These are phyloP conservation scores for Puccinia hordei DNA, from an alignment of 1,284 basidiomycete species.

Conservation along the genomic window DNA sequence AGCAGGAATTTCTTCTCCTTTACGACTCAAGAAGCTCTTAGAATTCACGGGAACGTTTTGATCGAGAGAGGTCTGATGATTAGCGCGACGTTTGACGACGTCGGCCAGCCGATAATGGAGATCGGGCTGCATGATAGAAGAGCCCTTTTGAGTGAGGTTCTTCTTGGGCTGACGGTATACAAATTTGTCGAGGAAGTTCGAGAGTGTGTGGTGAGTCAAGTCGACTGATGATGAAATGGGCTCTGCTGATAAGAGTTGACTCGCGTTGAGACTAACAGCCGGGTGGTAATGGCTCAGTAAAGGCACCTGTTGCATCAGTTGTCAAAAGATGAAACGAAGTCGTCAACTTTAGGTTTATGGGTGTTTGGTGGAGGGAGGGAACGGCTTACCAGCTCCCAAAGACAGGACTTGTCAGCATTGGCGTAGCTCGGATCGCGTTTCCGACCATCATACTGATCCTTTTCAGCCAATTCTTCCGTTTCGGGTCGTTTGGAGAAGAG, in stretches of 20 bases:
- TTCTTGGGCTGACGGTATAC: conserved; percentile 98
- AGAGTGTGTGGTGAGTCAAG: conserved; percentile 82
- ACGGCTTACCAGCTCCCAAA: conserved; percentile 80
- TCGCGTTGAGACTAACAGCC: conserved; percentile 80
- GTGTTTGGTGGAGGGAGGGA: not conserved
- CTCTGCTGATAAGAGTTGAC: conserved; percentile 71
- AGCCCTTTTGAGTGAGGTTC: conserved; percentile 68
- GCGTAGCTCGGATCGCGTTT: conserved; percentile 92
- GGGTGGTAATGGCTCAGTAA: conserved; percentile 88
- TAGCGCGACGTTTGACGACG: conserved; percentile 61
- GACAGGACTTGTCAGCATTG: conserved; percentile 74
- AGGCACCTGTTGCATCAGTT: conserved; percentile 65
- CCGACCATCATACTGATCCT: conserved; percentile 70
- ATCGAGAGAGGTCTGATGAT: conserved; percentile 68
- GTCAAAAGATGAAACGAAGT: not conserved
- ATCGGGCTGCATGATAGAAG: conserved; percentile 93
- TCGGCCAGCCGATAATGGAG: conserved; percentile 62
- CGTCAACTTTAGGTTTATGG: not conserved
- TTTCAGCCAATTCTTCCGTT: conserved; percentile 33
- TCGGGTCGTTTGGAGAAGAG: conserved; percentile 25
- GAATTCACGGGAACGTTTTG: conserved; percentile 63
- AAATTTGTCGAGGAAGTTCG: conserved; percentile 84
- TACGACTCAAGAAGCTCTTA: conserved; percentile 75
- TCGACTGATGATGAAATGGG: conserved; percentile 72
- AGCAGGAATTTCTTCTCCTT: conserved; percentile 76